Base-by-base conservation (phyloP, 2,329 filamentous ascomycete species). In the Mariannaea sp. region DNA sequence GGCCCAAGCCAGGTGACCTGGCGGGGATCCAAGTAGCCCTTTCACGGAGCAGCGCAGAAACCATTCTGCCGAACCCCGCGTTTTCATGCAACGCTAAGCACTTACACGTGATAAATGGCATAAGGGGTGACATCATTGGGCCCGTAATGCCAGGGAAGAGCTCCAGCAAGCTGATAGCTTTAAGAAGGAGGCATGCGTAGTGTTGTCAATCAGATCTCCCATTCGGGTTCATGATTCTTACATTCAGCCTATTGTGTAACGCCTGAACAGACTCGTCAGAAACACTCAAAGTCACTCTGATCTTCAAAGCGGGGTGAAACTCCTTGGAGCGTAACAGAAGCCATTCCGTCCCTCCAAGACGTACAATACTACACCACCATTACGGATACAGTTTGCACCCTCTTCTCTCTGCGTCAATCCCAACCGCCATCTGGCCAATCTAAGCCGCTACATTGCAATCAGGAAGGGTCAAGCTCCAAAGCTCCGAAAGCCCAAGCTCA, bases 291-390 rank as follows among this genome's bases (percentile, higher is more conserved):
- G 40, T 29, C 26, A 41, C 19, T 24, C 9, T 13, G 12, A 22
- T 24, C 36, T 43, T 32, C 24, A 42, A 66, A 62, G 64, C 60
- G 64, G 64, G 64, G 64, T 65, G 64, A 62, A 54, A 32, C 38
- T 51, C 38, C 49, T 33, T 49, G 51, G 47, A 55, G 48, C 57
- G 60, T 64, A 65, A 64, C 64, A 63, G 60, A 56, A 57, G 53
- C 63, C 56, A 59, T 65, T 60, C 64, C 64, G 64, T 66, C 64
- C 64, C 64, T 66, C 64, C 64, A 66, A 64, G 50, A 62, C 51
- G 44, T 22, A 27, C 17, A 30, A 40, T 49, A 49, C 47, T 22
- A 49, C 47, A 30, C 47, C 30, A 35, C 47, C 38, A 14, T 33
- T 41, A 49, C 47, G 38, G 29, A 27, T 42, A 41, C 47, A 49